These are phyloP conservation scores for Trichosanthes truncata DNA, from an alignment of 306 rosid genomes.

Conservation along the genomic window DNA sequence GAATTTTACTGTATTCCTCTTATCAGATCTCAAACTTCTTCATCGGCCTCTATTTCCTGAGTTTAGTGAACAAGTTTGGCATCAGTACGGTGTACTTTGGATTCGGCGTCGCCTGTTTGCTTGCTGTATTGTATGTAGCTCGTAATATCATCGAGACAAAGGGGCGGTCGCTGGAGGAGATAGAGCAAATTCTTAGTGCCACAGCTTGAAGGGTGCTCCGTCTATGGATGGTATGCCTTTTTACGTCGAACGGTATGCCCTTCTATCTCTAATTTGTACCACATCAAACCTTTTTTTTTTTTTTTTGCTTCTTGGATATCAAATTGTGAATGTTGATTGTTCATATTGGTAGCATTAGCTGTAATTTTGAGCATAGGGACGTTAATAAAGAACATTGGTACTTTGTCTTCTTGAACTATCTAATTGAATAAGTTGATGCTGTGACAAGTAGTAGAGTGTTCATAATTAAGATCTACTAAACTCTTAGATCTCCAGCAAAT, in stretches of 20 bases:
- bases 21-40: slow-evolving; percentile 80
- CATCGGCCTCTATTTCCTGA: slow-evolving; percentile 90
- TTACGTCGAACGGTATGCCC: neutral
- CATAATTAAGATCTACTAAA: neutral
- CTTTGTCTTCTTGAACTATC: neutral
- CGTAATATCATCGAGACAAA: slow-evolving; percentile 87
- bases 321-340: slow-evolving; percentile 1
- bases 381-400: neutral
- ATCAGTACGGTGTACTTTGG: slow-evolving; percentile 83
- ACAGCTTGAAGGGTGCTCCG: slow-evolving; percentile 26
- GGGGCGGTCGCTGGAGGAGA: slow-evolving; percentile 93
- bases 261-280: neutral
- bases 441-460: neutral
- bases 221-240: too few relatives aligned
- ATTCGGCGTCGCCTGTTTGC: slow-evolving; percentile 59
- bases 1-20: slow-evolving; percentile 4
- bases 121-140: slow-evolving; percentile 78
- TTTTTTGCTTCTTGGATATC: neutral
- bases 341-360: neutral
- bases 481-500: neutral
- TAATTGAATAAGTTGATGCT: neutral
- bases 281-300: neutral
- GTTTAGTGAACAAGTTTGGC: slow-evolving; percentile 87
- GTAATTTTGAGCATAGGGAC: neutral
- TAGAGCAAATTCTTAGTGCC: slow-evolving; percentile 65